Base-by-base conservation (phyloP, 495 filamentous ascomycete species). In the Recurvomyces mirabilis region DNA sequence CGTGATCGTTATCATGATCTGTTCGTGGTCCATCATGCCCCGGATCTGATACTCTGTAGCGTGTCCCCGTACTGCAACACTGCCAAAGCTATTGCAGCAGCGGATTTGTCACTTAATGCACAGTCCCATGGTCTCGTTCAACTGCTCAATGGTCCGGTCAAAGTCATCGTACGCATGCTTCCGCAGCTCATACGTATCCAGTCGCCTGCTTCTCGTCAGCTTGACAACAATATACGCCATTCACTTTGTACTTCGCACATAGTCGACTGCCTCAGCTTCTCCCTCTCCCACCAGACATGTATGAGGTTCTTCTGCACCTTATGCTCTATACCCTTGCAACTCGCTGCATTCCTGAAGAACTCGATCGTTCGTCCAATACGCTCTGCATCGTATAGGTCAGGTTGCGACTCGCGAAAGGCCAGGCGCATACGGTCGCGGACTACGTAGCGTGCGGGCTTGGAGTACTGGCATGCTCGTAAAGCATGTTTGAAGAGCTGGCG, bases 401-500 rank as follows among this genome's bases (percentile, higher is more conserved):
- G 47, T 4, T 60, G 48, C 30, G 66, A 63, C 22, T 70, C 70
- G 29, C 86, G 83, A 62, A 94, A 98, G 9, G 78, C 75, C 0
- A 53, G 60, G 34, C 84, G 79, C 26, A 98, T 55, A 46, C 71
- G 72, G 35, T 78, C 67, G 26, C 73, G 71, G 19, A 84, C 57
- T 1, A 74, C 70, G 65, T 74, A 78, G 41, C 85, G 81, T 19
- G 78, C 69, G 1, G 93, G 91, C 34, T 74, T 73, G 0, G 88
- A 77, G 65, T 82, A 91, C 44, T 84, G 81, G 23, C 94, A 72
- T 1, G 84, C 87, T 31, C 76, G 81, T 12, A 96, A 72, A 12
- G 74, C 71, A 12, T 74, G 73, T 32, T 81, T 78, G 52, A 82
- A 82, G 29, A 98, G 70, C 26, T 75, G 67, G 42, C 91, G 80